Percentiles rank a stretch among this genome's conserved stretches.
Conservation (phyloP, 192 early-diverging fungal genomes). For the Linnemannia elongata region DNA sequence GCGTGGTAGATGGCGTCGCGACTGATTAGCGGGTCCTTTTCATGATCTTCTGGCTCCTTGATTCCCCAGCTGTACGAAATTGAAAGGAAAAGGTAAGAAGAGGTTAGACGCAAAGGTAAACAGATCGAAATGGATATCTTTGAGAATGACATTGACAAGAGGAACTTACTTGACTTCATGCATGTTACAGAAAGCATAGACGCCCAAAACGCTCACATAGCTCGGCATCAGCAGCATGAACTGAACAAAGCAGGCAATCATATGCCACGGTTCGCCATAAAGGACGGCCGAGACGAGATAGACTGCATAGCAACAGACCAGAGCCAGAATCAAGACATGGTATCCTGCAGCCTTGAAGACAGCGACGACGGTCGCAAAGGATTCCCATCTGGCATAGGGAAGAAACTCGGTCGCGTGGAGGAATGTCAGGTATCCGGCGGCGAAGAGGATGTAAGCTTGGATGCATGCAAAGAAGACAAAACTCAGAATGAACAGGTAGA, state of each 20-base stretch:
- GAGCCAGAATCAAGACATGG: constrained; percentile 47
- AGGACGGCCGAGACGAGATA: constrained; percentile 33
- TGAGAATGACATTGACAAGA: neutral
- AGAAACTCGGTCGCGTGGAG: constrained; percentile 47
- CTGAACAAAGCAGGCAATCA: constrained; percentile 54
- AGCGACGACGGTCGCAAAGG: constrained; percentile 32
- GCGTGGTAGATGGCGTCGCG: constrained; percentile 54
- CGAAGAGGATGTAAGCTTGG: constrained; percentile 48
- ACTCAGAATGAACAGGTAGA: constrained; percentile 44
- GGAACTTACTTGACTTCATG: constrained; percentile 56
- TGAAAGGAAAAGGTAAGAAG: neutral
- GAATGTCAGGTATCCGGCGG: constrained; percentile 49
- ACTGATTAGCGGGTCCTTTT: constrained; percentile 50
- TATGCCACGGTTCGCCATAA: constrained; percentile 56
- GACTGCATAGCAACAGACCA: constrained; percentile 48
- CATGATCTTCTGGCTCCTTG: constrained; percentile 54
- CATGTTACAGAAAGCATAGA: constrained; percentile 55
- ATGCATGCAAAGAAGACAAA: constrained; percentile 55
- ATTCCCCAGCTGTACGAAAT: constrained; percentile 42
- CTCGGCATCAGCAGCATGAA: constrained; percentile 43
- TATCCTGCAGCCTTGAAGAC: constrained; percentile 55
- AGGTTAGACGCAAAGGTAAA: neutral
- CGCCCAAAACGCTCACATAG: constrained; percentile 52
- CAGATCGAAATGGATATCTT: neutral
- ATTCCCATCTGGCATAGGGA: constrained; percentile 44